Percentiles rank a stretch among this genome's conserved stretches.
Evolutionary conservation across 2,329 filamentous ascomycete species (phyloP).

Genomic region (Lecanicillium sp.): DNA sequence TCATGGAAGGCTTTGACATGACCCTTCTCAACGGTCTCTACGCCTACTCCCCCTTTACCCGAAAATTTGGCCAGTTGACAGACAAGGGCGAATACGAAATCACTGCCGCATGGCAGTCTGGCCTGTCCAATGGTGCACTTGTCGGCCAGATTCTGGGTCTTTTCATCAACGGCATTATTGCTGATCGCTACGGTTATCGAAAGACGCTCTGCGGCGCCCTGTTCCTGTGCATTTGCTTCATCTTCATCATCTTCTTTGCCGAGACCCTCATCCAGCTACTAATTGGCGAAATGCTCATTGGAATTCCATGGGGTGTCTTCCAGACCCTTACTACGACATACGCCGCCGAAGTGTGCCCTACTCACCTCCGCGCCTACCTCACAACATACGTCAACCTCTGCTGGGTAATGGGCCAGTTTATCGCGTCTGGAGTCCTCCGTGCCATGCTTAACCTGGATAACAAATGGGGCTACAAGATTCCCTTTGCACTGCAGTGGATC

Average conservation of each 20-base stretch:
- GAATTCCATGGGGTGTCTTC: conserved; percentile 38
- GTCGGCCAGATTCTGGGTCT: conserved; percentile 43
- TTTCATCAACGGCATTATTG: conserved; percentile 37
- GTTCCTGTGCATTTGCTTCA: conserved; percentile 28
- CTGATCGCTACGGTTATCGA: conserved; percentile 37
- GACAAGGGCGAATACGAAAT: conserved; percentile 34
- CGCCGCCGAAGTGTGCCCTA: conserved; percentile 37
- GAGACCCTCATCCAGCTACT: conserved; percentile 31
- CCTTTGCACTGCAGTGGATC: conserved; percentile 34
- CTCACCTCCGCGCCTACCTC: conserved; percentile 38
- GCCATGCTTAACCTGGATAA: conserved; percentile 23
- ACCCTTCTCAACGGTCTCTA: conserved; percentile 31
- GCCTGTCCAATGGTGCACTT: conserved; percentile 37
- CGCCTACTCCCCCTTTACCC: conserved; percentile 29
- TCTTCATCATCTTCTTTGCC: conserved; percentile 42
- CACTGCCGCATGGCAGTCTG: conserved; percentile 43
- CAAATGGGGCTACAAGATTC: conserved; percentile 33
- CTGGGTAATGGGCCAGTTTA: conserved; percentile 28
- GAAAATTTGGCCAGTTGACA: conserved; percentile 27
- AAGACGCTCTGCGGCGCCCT: conserved; percentile 38
- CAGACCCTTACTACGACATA: conserved; percentile 39
- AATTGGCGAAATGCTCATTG: conserved; percentile 36
- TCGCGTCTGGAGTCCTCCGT: conserved; percentile 28
- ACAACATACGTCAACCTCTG: conserved; percentile 28
- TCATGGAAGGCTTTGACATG: conserved; percentile 34